Percentiles rank a stretch among this genome's conserved stretches.
Evolutionary conservation across 495 filamentous ascomycete genomes (phyloP).

Genomic region (Penicillium simplicissimum): DNA sequence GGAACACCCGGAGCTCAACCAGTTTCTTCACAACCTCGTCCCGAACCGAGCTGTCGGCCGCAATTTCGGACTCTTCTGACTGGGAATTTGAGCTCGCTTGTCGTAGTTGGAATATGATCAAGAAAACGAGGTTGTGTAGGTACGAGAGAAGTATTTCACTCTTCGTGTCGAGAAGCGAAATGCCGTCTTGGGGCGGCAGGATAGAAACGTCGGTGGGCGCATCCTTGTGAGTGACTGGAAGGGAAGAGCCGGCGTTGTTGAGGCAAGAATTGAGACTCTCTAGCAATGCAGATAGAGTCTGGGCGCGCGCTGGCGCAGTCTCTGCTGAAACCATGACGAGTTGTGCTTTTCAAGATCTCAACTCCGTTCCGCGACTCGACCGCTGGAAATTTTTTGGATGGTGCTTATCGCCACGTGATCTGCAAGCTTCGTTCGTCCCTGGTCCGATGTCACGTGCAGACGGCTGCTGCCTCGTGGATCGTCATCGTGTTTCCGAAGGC

Average conservation of each 20-base stretch:
- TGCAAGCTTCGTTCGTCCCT: not conserved
- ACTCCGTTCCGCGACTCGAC: no score
- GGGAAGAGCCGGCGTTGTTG: conserved; percentile 56
- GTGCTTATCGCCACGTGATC: conserved; percentile 44
- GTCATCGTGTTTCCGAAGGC: conserved; percentile 9
- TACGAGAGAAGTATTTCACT: conserved; percentile 95
- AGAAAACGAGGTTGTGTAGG: conserved; percentile 88
- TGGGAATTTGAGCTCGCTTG: conserved; percentile 32
- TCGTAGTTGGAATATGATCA: conserved; percentile 80
- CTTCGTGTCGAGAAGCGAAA: conserved; percentile 92
- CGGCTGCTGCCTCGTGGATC: not conserved
- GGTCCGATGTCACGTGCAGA: conserved; percentile 9
- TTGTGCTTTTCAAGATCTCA: no score
- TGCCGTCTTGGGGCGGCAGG: conserved; percentile 74
- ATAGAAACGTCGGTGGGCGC: conserved; percentile 45
- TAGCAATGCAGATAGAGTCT: conserved; percentile 55
- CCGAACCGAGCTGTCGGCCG: conserved; percentile 36
- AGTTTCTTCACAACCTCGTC: conserved; percentile 77
- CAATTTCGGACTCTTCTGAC: conserved; percentile 31
- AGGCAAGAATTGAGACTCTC: conserved; percentile 65
- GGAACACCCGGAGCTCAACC: conserved; percentile 78
- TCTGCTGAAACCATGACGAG: conserved; percentile 30
- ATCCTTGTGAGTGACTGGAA: conserved; percentile 52
- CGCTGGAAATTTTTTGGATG: conserved; percentile 32
- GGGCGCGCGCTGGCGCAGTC: conserved; percentile 25